A percentile compares a stretch with the other conserved stretches of the same genome.
Evolutionary conservation across 306 rosid genomes (phyloP).

Genomic region (Betula pendula): DNA sequence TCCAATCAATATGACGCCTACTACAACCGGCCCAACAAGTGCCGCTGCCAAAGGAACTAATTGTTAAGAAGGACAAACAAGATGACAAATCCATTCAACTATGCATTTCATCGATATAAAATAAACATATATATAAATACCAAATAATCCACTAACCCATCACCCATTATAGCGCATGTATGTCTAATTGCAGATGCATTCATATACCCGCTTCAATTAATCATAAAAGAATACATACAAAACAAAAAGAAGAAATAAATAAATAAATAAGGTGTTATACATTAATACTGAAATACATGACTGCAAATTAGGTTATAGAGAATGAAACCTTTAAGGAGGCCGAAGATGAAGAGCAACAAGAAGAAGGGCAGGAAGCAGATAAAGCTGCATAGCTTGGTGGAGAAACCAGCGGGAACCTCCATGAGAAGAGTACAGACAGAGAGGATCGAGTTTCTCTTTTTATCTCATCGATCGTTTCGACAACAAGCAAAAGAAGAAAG

Average conservation of each 20-base stretch:
- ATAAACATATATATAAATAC: background rate
- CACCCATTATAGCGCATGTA: background rate
- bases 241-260: too few relatives aligned
- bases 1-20: slow-evolving; percentile 48
- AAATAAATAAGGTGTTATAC: too few relatives aligned
- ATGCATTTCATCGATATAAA: background rate
- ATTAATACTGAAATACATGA: too few relatives aligned
- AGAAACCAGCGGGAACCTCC: slow-evolving; percentile 45
- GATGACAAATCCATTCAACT: background rate
- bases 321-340: slow-evolving; percentile 63
- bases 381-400: slow-evolving; percentile 53
- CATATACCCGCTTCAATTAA: too few relatives aligned
- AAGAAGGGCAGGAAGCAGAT: slow-evolving; percentile 68
- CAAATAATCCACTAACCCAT: background rate
- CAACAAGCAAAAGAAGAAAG: background rate
- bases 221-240: background rate
- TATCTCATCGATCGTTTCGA: background rate
- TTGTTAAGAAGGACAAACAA: background rate
- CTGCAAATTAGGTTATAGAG: background rate
- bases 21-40: slow-evolving; percentile 51
- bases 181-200: background rate
- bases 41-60: slow-evolving; percentile 39
- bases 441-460: background rate
- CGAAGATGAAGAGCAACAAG: slow-evolving; percentile 60
- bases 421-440: slow-evolving; percentile 18